Evolutionary conservation across 2,329 filamentous ascomycete genomes (phyloP), one percentile per base, ranked within the genome.

Genomic region (Penicillium sp.): DNA sequence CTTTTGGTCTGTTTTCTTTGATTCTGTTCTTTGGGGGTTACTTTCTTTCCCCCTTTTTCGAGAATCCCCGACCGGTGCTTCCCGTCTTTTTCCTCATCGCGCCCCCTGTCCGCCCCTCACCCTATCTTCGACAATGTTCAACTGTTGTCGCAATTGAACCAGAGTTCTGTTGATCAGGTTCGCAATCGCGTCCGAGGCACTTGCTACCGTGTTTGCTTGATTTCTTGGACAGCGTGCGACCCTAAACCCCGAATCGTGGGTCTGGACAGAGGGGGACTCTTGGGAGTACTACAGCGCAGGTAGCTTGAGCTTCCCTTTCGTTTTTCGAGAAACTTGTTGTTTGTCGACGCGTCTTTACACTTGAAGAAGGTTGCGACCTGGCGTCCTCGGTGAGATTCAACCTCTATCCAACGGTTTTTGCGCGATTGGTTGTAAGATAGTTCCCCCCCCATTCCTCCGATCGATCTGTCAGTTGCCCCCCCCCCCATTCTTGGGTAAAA

Each of bases 271-370:
- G 49, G 51, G 64, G 59, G 56, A 60, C 60, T 61, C 41, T 54
- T 22, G 22, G 44, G 59, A 64, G 61, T 54, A 59, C 60, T 71
- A 69, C 69, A 64, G 69, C 56, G 69, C 69, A 71, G 69, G 64
- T 66, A 63, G 56, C 55, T 60, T 56, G 43, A 49, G 46, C 50
- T 61, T 50, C 26, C 53, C 50, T 65, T 60, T 51, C 49, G 45
- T 59, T 58, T 58, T 50, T 53, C 44, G 51, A 42, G 36, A 31
- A 51, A 58, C 50, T 57, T 38, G 49, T 53, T 31, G 53, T 59
- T 59, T 40, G 47, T 45, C 42, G 53, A 63, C 60, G 56, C 61
- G 53, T 66, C 56, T 43, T 61, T 53, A 38, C 17, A 26, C 41
- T 40, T 31, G 40, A 41, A 38, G 28, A 51, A 55, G 33, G 51